Evolutionary conservation across 2,329 filamentous ascomycete genomes (phyloP), one percentile per base, ranked within the genome.

Genomic region (Emergomyces pasteurianus): DNA sequence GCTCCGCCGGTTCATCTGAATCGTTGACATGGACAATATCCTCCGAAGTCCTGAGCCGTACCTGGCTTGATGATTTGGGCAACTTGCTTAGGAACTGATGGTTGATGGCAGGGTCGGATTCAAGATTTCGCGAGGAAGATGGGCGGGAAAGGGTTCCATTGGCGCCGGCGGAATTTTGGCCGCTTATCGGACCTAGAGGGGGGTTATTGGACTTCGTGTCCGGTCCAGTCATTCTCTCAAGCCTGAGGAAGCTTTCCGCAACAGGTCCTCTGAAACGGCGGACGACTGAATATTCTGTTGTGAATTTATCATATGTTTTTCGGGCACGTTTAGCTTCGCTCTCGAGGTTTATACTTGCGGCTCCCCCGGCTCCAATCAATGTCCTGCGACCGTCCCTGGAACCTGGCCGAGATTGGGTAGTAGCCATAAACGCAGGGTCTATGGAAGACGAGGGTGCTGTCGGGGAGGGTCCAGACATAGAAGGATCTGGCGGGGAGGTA

Each of bases 181-280:
- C 28, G 36, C 21, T 28, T 14, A 49, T 1, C 14, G 18, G 42
- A 21, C 26, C 18, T 18, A 16, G 57, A 31, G 42, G 43, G 16
- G 47, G 21, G 23, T 42, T 52, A 21, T n/a, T 59, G 16, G 58
- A 21, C 42, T 52, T 59, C 28, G 21, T 43, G 8, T 59, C 36
- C 6, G 34, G 4, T 10, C 36, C 47, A 31, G 23, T 34, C 21
- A 59, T 21, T 34, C 23, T 58, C 10, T 58, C 53, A 43, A 66
- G 58, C 16, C 77, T 72, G 36, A 63, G 68, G 64, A 79, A 73
- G 62, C 76, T 78, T 63, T 78, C 74, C 9, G 71, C 69, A 2
- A 75, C 73, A 5, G 77, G 77, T 28, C 72, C 75, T 60, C 75
- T 74, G 63, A 79, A 79, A 23, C 75, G 72, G 55, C 74, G 73